phyloP scores from a whole-genome alignment of 2,329 filamentous ascomycete genomes.

The Colletotrichum truncatum region DNA sequence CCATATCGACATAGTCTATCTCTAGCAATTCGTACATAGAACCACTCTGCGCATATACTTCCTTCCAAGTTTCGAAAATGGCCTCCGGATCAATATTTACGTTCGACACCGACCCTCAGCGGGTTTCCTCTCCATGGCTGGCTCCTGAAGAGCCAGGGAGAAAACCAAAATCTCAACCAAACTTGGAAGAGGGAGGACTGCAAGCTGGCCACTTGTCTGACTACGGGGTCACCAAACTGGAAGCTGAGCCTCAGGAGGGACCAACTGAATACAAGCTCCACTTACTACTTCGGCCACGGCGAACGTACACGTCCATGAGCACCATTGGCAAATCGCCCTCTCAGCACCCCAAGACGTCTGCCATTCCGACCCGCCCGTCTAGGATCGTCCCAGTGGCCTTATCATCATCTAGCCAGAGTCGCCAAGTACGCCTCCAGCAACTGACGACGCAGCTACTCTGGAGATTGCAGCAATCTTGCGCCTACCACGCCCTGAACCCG shows the following conservation, averaged over 20 bases:
- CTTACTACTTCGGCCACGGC: slow-evolving; percentile 80
- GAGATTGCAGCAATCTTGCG: slow-evolving; percentile 93
- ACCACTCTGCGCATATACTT: neutral
- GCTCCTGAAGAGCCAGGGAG: slow-evolving; percentile 59
- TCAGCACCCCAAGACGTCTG: slow-evolving; percentile 36
- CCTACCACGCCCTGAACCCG: slow-evolving; percentile 84
- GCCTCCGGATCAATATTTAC: slow-evolving; percentile 98
- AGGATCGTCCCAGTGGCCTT: slow-evolving; percentile 12
- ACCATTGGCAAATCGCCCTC: slow-evolving; percentile 54
- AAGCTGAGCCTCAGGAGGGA: slow-evolving; percentile 92
- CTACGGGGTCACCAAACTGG: slow-evolving; percentile 77
- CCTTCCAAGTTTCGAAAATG: slow-evolving; percentile 57
- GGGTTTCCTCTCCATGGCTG: slow-evolving; percentile 92
- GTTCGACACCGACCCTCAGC: slow-evolving; percentile 86
- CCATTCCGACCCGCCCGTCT: slow-evolving; percentile 31
- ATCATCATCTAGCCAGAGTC: slow-evolving; percentile 69
- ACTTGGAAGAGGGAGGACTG: slow-evolving; percentile 36
- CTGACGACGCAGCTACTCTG: slow-evolving; percentile 95
- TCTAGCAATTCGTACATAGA: neutral
- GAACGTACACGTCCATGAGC: slow-evolving; percentile 77
- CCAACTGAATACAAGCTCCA: slow-evolving; percentile 98
- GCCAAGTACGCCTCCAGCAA: slow-evolving; percentile 87
- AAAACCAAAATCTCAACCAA: slow-evolving; percentile 33
- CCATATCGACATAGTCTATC: neutral
- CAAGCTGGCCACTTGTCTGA: slow-evolving; percentile 61